These are phyloP conservation scores for Suillus plorans DNA, from an alignment of 768 basidiomycete genomes.

Conservation along the genomic window DNA sequence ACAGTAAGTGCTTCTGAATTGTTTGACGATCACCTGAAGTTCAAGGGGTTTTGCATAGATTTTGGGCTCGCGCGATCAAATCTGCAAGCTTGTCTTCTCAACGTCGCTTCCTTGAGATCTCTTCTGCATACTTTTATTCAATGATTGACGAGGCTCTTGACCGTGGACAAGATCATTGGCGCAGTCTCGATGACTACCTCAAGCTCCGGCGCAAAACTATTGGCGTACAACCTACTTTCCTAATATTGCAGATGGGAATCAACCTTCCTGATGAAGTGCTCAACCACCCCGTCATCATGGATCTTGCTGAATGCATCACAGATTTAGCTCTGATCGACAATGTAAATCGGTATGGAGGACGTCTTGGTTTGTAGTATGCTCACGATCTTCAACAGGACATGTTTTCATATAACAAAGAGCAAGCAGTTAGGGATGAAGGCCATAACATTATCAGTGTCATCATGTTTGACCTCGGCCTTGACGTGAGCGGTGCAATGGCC, in stretches of 20 bases:
- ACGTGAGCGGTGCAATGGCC: conserved; percentile 28
- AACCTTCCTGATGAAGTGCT: conserved; percentile 33
- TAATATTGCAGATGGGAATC: conserved; percentile 28
- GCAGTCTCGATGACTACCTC: conserved; percentile 31
- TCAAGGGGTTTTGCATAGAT: neutral
- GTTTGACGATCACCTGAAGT: conserved; percentile 6
- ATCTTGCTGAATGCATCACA: conserved; percentile 7
- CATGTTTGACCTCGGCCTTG: conserved; percentile 28
- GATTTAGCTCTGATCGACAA: conserved; percentile 28
- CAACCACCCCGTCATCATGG: conserved; percentile 20
- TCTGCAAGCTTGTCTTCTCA: neutral
- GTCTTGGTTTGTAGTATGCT: neutral
- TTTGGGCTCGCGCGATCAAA: conserved; percentile 7
- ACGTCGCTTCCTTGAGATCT: neutral
- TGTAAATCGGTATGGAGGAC: conserved; percentile 11
- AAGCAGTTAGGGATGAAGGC: conserved; percentile 27
- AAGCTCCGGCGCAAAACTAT: conserved; percentile 30
- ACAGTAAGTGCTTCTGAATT: conserved; percentile 25
- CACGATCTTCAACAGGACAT: conserved; percentile 29
- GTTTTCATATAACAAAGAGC: conserved; percentile 37
- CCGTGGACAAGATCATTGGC: conserved; percentile 14
- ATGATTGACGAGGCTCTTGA: conserved; percentile 6
- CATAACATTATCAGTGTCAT: conserved; percentile 36
- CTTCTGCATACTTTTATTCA: neutral
- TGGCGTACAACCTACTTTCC: conserved; percentile 30